Percentiles rank a stretch among this genome's conserved stretches.
Conservation (phyloP, 2,329 filamentous ascomycete genomes). For the Aspergillus texensis region DNA sequence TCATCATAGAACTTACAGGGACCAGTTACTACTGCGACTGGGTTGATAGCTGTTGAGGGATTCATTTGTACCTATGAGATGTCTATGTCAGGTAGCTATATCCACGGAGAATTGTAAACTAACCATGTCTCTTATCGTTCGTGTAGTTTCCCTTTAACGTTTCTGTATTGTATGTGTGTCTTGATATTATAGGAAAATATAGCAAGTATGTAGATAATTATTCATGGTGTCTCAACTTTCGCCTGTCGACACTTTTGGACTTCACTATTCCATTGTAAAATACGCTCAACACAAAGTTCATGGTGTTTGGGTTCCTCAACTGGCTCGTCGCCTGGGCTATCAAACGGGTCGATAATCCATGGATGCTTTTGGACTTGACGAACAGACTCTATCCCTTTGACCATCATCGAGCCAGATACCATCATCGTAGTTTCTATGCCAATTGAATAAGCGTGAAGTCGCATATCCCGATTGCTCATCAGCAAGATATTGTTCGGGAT, state of each 20-base stretch:
- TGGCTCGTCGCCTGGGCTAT: not conserved
- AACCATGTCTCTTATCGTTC: too few species aligned
- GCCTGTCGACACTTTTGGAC: not conserved
- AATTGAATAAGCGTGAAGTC: constrained; percentile 28
- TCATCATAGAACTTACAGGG: too few species aligned
- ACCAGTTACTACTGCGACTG: too few species aligned
- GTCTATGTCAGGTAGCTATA: too few species aligned
- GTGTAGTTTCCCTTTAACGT: too few species aligned
- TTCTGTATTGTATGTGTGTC: too few species aligned
- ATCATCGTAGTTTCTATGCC: constrained; percentile 26
- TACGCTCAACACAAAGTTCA: constrained; percentile 13
- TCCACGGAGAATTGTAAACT: too few species aligned
- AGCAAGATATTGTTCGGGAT: constrained; percentile 11
- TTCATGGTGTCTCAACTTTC: not conserved
- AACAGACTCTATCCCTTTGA: constrained; percentile 16
- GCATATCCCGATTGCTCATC: constrained; percentile 20
- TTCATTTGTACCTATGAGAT: too few species aligned
- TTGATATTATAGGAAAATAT: too few species aligned
- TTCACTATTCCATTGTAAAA: constrained; percentile 17
- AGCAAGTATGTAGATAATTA: not conserved
- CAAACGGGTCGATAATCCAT: constrained; percentile 27
- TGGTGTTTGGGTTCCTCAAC: constrained; percentile 10
- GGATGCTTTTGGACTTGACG: constrained; percentile 22
- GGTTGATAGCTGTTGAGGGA: too few species aligned
- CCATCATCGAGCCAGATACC: constrained; percentile 29